phyloP scores from a whole-genome alignment of 371 early-diverging fungal genomes.

The Actinomucor elegans region DNA sequence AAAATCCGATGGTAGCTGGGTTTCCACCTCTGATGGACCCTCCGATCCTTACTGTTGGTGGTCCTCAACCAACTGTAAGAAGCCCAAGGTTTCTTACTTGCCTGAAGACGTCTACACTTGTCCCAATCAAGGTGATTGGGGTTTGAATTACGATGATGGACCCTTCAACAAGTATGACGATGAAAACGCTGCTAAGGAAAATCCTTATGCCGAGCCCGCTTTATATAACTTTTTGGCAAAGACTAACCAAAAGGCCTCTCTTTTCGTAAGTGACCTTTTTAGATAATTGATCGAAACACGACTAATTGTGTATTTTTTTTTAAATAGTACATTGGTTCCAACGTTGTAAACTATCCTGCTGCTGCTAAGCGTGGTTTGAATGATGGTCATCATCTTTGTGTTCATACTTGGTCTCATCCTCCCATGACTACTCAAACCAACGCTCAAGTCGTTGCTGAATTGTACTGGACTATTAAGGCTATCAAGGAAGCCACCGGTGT shows the following conservation, averaged over 20 bases:
- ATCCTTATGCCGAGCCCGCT: constrained; percentile 39
- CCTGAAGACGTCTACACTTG: constrained; percentile 47
- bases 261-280: constrained; percentile 20
- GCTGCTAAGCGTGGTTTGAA: constrained; percentile 45
- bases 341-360: constrained; percentile 40
- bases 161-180: constrained; percentile 34
- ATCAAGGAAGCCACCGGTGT: constrained; percentile 55
- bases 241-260: constrained; percentile 18
- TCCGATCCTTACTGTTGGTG: constrained; percentile 43
- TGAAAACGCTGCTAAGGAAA: constrained; percentile 11
- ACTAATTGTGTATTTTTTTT: no score
- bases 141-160: constrained; percentile 48
- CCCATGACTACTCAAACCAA: constrained; percentile 51
- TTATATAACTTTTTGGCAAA: constrained; percentile 43
- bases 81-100: constrained; percentile 37
- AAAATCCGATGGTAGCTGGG: constrained; percentile 20
- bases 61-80: constrained; percentile 42
- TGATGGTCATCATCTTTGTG: constrained; percentile 44
- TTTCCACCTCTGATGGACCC: constrained; percentile 9
- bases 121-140: constrained; percentile 46
- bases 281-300: no score
- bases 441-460: constrained; percentile 54
- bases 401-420: constrained; percentile 63
- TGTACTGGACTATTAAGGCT: constrained; percentile 49
- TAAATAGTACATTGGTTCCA: constrained; percentile 42